Percentiles rank a stretch among this genome's conserved stretches.
These are phyloP conservation scores for Cryoendolithus antarcticus DNA, from an alignment of 2,329 filamentous ascomycete species.

Conservation along the genomic window DNA sequence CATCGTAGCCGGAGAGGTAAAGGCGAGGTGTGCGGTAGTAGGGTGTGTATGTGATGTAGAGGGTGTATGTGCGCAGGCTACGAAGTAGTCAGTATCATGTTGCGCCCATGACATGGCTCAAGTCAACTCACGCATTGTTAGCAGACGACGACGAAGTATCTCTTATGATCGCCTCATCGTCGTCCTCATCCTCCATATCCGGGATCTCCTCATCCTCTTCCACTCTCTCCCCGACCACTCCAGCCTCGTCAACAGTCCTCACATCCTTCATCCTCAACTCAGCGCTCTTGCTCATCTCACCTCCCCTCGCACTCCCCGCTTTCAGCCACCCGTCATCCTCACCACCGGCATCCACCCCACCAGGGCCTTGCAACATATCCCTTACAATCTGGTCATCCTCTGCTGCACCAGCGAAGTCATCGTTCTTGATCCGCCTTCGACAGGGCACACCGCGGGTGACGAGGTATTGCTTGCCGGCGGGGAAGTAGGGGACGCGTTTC, in stretches of 20 bases:
- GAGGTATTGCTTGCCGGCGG: conserved; percentile 84
- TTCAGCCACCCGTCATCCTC: conserved; percentile 84
- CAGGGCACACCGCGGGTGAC: conserved; percentile 92
- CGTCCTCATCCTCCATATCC: conserved; percentile 95
- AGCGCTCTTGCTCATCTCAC: conserved; percentile 25
- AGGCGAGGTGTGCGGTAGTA: conserved; percentile 94
- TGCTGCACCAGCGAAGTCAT: conserved; percentile 82
- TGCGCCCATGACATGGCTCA: no score
- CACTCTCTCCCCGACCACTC: conserved; percentile 66
- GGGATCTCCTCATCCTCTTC: conserved; percentile 75
- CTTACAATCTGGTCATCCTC: conserved; percentile 79
- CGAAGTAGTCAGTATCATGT: conserved; percentile 20
- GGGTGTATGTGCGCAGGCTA: conserved; percentile 75
- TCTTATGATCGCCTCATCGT: conserved; percentile 88
- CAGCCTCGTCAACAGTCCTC: conserved; percentile 76
- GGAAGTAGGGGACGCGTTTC: conserved; percentile 70
- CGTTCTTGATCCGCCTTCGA: conserved; percentile 68
- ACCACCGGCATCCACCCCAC: conserved; percentile 31
- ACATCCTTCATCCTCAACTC: conserved; percentile 70
- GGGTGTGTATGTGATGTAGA: conserved; percentile 96
- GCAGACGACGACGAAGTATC: conserved; percentile 37
- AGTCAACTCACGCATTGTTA: no score
- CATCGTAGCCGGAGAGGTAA: conserved; percentile 88
- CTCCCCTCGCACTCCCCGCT: conserved; percentile 63
- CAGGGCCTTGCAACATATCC: conserved; percentile 52